phyloP scores from a whole-genome alignment of 1,284 basidiomycete species.

The Schizophyllum commune region DNA sequence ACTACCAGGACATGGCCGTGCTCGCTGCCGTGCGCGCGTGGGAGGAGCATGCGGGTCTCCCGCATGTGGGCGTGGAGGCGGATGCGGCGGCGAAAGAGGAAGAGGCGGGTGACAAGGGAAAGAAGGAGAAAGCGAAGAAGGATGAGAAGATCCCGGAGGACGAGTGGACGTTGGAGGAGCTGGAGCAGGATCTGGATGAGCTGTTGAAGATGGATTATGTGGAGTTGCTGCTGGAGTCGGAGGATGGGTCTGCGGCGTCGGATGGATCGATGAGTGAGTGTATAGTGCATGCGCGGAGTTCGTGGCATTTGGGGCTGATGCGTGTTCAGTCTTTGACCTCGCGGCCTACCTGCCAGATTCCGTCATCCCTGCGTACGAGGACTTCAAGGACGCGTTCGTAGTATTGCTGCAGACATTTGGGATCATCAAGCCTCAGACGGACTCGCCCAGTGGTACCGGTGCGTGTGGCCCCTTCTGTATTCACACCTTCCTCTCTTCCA shows the following conservation, averaged over 20 bases:
- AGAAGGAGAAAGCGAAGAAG: constrained; percentile 25
- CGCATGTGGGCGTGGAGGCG: constrained; percentile 55
- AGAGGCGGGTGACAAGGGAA: constrained; percentile 24
- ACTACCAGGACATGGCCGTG: constrained; percentile 99
- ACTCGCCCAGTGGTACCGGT: background rate
- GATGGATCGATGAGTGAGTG: constrained; percentile 39
- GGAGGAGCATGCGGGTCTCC: constrained; percentile 72
- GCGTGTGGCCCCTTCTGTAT: constrained; percentile 21
- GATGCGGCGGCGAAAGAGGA: constrained; percentile 22
- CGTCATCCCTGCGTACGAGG: constrained; percentile 70
- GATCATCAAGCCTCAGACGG: constrained; percentile 21
- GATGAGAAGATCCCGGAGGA: constrained; percentile 41
- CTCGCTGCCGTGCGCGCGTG: constrained; percentile 94
- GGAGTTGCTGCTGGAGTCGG: constrained; percentile 67
- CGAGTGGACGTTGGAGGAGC: constrained; percentile 44
- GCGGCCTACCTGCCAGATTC: constrained; percentile 85
- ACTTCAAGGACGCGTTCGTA: constrained; percentile 56
- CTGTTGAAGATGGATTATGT: constrained; percentile 70
- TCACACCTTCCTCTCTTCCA: constrained; percentile 30
- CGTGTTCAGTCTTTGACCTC: constrained; percentile 68
- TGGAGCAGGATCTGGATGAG: constrained; percentile 55
- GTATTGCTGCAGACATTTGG: constrained; percentile 66
- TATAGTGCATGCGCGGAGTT: constrained; percentile 1
- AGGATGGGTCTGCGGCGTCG: constrained; percentile 49
- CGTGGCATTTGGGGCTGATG: constrained; percentile 7